A percentile compares a stretch with the other conserved stretches of the same genome.
These are phyloP conservation scores for Fallopia convolvulus DNA, from an alignment of 148 eudicot species.

Conservation along the genomic window DNA sequence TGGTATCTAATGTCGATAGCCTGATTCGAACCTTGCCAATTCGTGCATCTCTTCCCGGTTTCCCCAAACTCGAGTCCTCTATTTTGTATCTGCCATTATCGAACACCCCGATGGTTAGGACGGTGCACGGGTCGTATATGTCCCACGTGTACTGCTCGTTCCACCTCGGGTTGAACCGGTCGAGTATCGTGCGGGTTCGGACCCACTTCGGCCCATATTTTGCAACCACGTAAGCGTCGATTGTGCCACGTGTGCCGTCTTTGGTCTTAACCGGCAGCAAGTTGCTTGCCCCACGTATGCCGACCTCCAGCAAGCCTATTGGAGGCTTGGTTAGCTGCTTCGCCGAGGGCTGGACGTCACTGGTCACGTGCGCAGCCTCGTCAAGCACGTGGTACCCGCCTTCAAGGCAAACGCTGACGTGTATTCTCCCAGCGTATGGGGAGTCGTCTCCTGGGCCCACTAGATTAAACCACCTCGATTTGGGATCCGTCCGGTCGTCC, in stretches of 20 bases:
- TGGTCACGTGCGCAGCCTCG: conserved; percentile 93
- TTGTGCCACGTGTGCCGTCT: conserved; percentile 75
- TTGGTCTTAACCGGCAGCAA: conserved; percentile 70
- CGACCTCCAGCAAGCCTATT: conserved; percentile 78
- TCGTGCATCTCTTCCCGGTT: conserved; percentile 47
- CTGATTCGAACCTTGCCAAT: conserved; percentile 70
- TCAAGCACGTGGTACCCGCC: conserved; percentile 99
- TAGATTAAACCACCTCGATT: conserved; percentile 76
- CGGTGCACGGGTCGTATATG: conserved; percentile 84
- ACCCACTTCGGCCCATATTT: conserved; percentile 93
- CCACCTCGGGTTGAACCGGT: conserved; percentile 85
- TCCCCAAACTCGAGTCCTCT: conserved; percentile 27
- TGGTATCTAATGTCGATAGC: conserved; percentile 62
- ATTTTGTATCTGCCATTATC: conserved; percentile 65
- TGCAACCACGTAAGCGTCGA: conserved; percentile 80
- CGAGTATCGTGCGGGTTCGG: conserved; percentile 68
- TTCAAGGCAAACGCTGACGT: conserved; percentile 61
- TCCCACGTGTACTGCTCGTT: conserved; percentile 93
- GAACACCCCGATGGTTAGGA: conserved; percentile 72
- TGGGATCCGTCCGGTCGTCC: conserved; percentile 49
- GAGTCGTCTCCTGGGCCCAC: conserved; percentile 43
- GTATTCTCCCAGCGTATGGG: conserved; percentile 74
- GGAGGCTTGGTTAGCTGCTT: conserved; percentile 69
- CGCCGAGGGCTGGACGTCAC: conserved; percentile 68
- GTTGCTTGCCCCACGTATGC: conserved; percentile 67